These are phyloP conservation scores for Ophiostoma perfectum DNA, from an alignment of 2,329 filamentous ascomycete species.

Conservation along the genomic window DNA sequence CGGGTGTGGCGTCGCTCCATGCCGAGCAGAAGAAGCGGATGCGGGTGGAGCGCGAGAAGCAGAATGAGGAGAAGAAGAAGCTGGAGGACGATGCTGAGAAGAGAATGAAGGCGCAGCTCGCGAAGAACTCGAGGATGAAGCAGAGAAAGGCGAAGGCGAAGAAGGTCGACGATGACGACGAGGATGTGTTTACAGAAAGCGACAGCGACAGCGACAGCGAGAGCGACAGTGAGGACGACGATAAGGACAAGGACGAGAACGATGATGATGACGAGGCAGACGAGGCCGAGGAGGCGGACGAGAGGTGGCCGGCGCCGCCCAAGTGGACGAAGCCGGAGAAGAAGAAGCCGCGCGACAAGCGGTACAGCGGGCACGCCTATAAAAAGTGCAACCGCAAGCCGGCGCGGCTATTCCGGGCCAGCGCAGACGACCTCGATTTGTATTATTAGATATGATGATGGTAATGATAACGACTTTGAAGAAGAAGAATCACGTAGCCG, in stretches of 20 bases:
- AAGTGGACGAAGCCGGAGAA: background rate
- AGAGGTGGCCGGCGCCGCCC: background rate
- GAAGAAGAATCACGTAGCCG: too few species aligned
- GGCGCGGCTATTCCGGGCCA: background rate
- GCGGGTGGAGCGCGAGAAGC: background rate
- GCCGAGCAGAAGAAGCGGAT: background rate
- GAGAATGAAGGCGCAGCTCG: background rate
- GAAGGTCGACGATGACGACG: background rate
- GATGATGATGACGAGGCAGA: background rate
- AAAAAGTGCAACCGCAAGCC: slow-evolving; percentile 7
- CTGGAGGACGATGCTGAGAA: slow-evolving; percentile 1
- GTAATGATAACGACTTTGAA: background rate
- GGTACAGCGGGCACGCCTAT: background rate
- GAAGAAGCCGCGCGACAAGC: background rate
- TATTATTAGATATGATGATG: background rate
- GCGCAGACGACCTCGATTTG: background rate
- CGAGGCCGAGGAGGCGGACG: background rate
- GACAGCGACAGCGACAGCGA: background rate
- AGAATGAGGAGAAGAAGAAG: background rate
- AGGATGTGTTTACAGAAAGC: background rate
- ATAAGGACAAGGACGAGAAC: background rate
- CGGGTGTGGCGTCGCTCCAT: background rate
- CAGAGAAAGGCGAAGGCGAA: background rate
- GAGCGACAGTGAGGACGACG: background rate
- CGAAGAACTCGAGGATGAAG: background rate